Conservation (phyloP, 768 basidiomycete species). For the Tubosaeta brunneosetosa region DNA sequence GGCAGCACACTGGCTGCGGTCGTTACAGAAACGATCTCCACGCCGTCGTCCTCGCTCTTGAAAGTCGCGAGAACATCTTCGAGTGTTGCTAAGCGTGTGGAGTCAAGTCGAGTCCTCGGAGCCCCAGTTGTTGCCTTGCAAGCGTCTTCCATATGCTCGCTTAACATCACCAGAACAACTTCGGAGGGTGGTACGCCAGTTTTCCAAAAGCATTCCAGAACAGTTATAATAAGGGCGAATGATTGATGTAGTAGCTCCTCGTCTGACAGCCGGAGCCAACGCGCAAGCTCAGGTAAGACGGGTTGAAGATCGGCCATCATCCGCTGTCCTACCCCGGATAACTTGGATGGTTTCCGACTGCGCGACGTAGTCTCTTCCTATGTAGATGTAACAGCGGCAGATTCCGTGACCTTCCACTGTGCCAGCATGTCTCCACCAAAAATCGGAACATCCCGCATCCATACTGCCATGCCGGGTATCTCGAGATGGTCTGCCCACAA, state of each 20-base stretch:
- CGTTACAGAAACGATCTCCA: slow-evolving; percentile 48
- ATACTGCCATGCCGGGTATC: slow-evolving; percentile 80
- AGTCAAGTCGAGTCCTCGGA: slow-evolving; percentile 46
- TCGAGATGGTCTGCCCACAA: slow-evolving; percentile 80
- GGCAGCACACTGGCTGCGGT: slow-evolving; percentile 11
- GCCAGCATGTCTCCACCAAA: slow-evolving; percentile 84
- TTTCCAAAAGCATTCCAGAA: slow-evolving; percentile 75
- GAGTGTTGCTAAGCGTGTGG: slow-evolving; percentile 56
- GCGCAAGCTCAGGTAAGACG: slow-evolving; percentile 71
- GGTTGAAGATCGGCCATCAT: slow-evolving; percentile 78
- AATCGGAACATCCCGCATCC: slow-evolving; percentile 98
- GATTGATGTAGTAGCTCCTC: slow-evolving; percentile 88
- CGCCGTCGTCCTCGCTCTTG: slow-evolving; percentile 57
- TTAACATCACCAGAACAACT: slow-evolving; percentile 58
- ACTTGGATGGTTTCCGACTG: slow-evolving; percentile 36
- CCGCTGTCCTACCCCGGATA: slow-evolving; percentile 58
- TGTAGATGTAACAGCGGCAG: slow-evolving; percentile 35
- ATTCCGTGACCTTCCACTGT: slow-evolving; percentile 76
- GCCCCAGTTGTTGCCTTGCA: slow-evolving; percentile 43
- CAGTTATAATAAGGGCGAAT: slow-evolving; percentile 72
- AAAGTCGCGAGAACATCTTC: slow-evolving; percentile 65
- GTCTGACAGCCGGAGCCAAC: slow-evolving; percentile 92
- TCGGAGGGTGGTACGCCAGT: slow-evolving; percentile 52
- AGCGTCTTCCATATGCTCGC: slow-evolving; percentile 58
- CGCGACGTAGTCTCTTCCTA: slow-evolving; percentile 18